Base-by-base conservation (phyloP, 1,284 basidiomycete species). In the Termitomyces sp. region DNA sequence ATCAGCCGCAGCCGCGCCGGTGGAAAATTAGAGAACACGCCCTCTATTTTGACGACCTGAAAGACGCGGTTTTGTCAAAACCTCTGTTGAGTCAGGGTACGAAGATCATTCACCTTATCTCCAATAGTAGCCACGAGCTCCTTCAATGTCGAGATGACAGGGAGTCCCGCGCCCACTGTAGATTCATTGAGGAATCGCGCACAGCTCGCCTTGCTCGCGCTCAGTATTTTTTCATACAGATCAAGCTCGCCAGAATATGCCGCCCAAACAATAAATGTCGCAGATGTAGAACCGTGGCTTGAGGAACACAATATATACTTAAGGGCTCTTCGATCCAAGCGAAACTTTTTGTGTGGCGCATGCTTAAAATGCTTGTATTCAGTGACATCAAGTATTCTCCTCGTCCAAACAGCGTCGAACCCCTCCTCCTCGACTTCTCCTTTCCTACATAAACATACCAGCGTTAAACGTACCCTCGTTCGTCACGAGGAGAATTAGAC, bases 111-210 rank as follows among this genome's bases (percentile, higher is more conserved):
- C 56, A 88, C 88, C 72, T 92, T 87, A 68, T 99, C 97, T 4
- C 96, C 96, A 3, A n/a, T n/a, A n/a, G 95, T 97, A 35, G 80
- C 80, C 10, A 99, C 81, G 49, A 99, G 72, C 68, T 98, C 96
- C 66, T 91, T 92, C 64, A 99, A 73, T 3, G 96, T 95, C 47
- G 84, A 86, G 46, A 99, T 84, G 64, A 99, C 86, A 31, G 96
- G 96, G 57, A 99, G 70, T 21, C 97, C 96, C 5, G 96, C 96
- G 16, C 97, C 97, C 40, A 99, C 96, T 0, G 96, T 98, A 8
- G 88, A 81, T 72, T 99, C 96, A 64, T 95, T 92, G 66, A 93
- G 82, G 64, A 88, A 89, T 54, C 84, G 76, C 18, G 83, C 78
- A 37, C 89, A 81, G 51, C 79, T 79, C 54, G 74, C 73, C 44